Evolutionary conservation across 2,329 filamentous ascomycete species (phyloP).

Genomic region (Thelonectria olida): DNA sequence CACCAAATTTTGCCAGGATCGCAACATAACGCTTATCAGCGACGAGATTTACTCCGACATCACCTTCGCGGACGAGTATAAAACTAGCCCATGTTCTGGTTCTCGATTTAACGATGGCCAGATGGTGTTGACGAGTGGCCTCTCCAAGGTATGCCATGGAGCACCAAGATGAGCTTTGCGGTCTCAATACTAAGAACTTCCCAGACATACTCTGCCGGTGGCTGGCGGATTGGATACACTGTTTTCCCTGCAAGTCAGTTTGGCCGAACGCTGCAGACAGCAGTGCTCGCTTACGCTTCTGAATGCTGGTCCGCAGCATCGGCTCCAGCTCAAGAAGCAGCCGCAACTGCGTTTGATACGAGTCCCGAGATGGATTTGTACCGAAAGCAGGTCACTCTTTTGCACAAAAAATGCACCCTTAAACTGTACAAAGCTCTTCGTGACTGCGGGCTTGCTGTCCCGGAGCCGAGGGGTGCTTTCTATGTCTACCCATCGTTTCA

Average conservation of each 20-base stretch:
- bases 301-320: slow-evolving; percentile 15
- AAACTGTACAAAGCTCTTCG: background rate
- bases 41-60: slow-evolving; percentile 12
- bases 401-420: slow-evolving; percentile 3
- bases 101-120: slow-evolving; percentile 1
- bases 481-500: slow-evolving; percentile 14
- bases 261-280: background rate
- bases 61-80: background rate
- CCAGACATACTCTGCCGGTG: slow-evolving; percentile 10
- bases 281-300: slow-evolving; percentile 3
- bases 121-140: background rate
- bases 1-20: background rate
- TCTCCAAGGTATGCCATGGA: slow-evolving; percentile 4
- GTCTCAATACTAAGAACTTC: background rate
- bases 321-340: slow-evolving; percentile 6
- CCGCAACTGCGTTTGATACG: slow-evolving; percentile 1
- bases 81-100: background rate
- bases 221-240: slow-evolving; percentile 4
- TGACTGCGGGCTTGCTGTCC: slow-evolving; percentile 2
- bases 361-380: slow-evolving; percentile 1
- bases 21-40: background rate
- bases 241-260: background rate
- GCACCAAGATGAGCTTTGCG: background rate
- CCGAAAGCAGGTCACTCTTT: background rate
- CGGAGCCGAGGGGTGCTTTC: slow-evolving; percentile 1